Evolutionary conservation across 208 protist genomes (phyloP).

Genomic region (Entamoeba invadens): DNA sequence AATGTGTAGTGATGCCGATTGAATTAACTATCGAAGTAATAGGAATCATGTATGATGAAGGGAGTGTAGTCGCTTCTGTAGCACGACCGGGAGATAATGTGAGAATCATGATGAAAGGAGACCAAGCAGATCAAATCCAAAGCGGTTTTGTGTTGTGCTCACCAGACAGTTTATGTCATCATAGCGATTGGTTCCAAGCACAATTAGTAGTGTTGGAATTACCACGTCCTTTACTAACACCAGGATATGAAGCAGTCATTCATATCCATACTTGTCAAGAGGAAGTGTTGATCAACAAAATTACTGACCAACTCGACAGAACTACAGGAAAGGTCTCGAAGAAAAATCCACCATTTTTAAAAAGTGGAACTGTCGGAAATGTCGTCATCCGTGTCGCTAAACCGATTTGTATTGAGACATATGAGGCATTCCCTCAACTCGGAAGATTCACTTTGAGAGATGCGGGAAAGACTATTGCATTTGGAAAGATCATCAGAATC

Average conservation of each 20-base stretch:
- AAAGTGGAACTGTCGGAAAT: background rate
- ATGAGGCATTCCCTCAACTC: background rate
- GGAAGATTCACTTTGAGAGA: slow-evolving; percentile 4
- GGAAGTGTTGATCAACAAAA: background rate
- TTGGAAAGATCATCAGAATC: background rate
- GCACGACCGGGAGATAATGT: background rate
- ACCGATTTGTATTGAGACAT: background rate
- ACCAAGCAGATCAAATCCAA: background rate
- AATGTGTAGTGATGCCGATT: background rate
- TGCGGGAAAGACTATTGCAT: background rate
- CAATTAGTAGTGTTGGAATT: background rate
- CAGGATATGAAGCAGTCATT: background rate
- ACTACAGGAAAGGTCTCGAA: background rate
- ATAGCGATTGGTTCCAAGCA: background rate
- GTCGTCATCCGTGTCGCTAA: background rate
- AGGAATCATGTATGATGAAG: background rate
- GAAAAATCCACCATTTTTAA: background rate
- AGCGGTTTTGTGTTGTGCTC: background rate
- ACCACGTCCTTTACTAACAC: background rate
- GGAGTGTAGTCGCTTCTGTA: background rate
- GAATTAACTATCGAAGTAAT: background rate
- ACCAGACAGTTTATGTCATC: background rate
- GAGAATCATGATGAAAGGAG: background rate
- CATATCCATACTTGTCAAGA: background rate
- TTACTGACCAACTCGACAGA: background rate